A percentile compares a stretch with the other conserved stretches of the same genome.
Conservation (phyloP, 2,329 filamentous ascomycete genomes). For the Mariannaea elegans region DNA sequence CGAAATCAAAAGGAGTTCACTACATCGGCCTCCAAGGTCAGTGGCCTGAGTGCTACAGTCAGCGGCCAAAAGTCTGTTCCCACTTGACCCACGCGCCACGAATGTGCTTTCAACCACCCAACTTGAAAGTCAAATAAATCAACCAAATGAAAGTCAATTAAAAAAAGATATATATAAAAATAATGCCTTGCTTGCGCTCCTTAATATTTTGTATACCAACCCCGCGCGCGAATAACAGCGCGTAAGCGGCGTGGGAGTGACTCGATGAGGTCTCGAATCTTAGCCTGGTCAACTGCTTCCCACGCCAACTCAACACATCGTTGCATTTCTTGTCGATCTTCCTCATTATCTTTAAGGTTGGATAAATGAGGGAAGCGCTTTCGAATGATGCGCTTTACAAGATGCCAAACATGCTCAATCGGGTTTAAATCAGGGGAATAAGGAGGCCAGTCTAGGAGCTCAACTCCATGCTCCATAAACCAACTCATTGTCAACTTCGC, state of each 20-base stretch:
- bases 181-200: background rate
- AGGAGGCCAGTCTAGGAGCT: no score
- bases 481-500: no score
- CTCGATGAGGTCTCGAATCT: background rate
- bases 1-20: no score
- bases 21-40: no score
- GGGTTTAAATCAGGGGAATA: no score
- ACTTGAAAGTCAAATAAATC: background rate
- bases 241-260: background rate
- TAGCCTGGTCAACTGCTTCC: background rate
- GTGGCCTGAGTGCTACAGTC: no score
- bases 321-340: background rate
- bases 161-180: background rate
- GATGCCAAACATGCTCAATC: no score
- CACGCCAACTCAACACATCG: background rate
- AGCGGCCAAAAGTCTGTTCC: background rate
- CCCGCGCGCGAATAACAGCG: background rate
- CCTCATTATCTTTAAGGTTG: background rate
- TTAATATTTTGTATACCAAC: conserved; percentile 18
- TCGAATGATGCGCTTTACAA: no score
- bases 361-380: no score
- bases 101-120: background rate
- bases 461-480: no score
- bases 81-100: background rate
- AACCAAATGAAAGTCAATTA: background rate